Base-by-base conservation (phyloP, 768 basidiomycete species). In the Naganishia vishniacii region DNA sequence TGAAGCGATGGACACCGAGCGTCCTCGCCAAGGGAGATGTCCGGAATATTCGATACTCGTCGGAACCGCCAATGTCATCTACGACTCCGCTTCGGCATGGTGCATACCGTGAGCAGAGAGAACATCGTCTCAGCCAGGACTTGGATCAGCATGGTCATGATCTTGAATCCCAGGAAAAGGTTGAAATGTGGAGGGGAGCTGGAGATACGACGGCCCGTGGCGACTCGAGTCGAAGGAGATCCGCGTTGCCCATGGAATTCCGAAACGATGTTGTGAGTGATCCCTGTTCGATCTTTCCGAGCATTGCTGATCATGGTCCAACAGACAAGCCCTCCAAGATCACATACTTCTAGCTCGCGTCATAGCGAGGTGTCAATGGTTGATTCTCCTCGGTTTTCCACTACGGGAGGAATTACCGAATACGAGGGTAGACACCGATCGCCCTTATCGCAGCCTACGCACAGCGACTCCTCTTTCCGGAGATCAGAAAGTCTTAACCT, bases 231-330 rank as follows among this genome's bases (percentile, higher is more conserved):
- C 23, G 60, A 41, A 15, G 23, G 5, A 26, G 64, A 59, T 44
- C 48, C 47, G 16, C 64, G 48, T 29, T 61, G 59, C 62, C 64
- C 34, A 25, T 60, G 61, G 29, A 66, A 48, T 47, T 67, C 56
- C 45, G 64, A 28, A 42, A 66, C 23, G 12, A 69, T 48, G 23
- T 67, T 60, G 34, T 67, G 20, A 40, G 53, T 16, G 6, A 25
- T 11, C 4, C 8, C 9, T 2, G 16, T 6, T 23, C 32, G 6
- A 20, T 23, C 20, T 11, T 11, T 25, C n/a, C n/a, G 53, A 37
- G 9, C 42, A 15, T 44, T 40, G 42, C 53, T 56, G 7, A 56
- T 23, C 32, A 4, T 26, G 6, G 8, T 13, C 12, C n/a, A 7
- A 26, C 53, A 56, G 37, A 56, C 31, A 8, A 23, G 32, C 28